These are phyloP conservation scores for Acacia concinna DNA, from an alignment of 331 rosid species.

Conservation along the genomic window DNA sequence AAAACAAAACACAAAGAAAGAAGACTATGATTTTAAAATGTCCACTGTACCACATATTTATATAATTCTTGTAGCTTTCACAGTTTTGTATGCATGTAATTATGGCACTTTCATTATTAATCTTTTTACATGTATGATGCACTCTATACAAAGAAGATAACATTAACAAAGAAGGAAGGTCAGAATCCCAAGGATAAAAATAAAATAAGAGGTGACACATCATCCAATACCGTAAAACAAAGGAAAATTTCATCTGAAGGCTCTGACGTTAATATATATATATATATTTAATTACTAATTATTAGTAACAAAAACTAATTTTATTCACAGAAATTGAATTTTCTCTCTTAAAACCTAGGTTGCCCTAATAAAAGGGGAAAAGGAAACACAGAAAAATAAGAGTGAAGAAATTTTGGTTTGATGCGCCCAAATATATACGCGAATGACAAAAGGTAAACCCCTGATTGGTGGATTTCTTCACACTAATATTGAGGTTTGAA, in stretches of 20 bases:
- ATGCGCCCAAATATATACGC: constrained; percentile 14
- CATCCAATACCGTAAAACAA: not conserved
- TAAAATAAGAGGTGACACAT: not conserved
- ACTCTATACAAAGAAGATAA: not conserved
- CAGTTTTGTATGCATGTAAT: not conserved
- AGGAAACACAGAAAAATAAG: not conserved
- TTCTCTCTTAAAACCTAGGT: not conserved
- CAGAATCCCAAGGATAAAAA: not conserved
- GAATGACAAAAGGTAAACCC: constrained; percentile 20
- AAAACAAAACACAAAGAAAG: not conserved
- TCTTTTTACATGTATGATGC: not conserved
- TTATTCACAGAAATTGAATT: not conserved
- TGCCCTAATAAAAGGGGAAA: not conserved
- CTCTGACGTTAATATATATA: not conserved
- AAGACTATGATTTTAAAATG: not conserved
- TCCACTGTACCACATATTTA: not conserved
- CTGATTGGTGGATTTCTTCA: constrained; percentile 40
- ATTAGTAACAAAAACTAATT: too few relatives aligned
- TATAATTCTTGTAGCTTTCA: not conserved
- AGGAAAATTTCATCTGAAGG: not conserved
- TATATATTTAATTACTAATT: too few relatives aligned
- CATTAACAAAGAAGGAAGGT: not conserved
- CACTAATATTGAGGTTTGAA: constrained; percentile 40
- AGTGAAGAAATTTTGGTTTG: constrained; percentile 8
- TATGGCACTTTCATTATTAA: not conserved